Evolutionary conservation across 163 green algal genomes (phyloP).

Genomic region (Scenedesmus sp.): DNA sequence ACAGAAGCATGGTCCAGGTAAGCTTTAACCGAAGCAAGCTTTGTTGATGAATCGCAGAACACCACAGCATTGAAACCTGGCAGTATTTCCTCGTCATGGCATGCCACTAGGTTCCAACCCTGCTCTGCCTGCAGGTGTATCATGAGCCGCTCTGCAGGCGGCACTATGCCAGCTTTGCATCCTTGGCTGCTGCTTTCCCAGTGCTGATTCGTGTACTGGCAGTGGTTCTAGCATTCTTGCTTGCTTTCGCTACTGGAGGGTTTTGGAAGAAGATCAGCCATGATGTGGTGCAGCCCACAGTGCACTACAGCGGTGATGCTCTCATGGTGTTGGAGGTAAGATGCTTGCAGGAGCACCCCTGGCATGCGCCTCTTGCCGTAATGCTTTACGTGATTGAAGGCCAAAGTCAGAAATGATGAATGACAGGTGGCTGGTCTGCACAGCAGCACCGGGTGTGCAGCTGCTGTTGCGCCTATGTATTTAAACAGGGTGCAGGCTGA

Average conservation of each 20-base stretch:
- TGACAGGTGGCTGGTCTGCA: background rate
- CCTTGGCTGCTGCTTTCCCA: slow-evolving; percentile 50
- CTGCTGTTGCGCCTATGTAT: no score
- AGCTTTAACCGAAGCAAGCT: background rate
- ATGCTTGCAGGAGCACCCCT: background rate
- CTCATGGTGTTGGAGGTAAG: slow-evolving; percentile 68
- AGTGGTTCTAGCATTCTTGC: slow-evolving; percentile 60
- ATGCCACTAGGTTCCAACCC: background rate
- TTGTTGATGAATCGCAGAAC: no score
- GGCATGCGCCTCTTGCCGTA: background rate
- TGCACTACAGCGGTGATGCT: slow-evolving; percentile 66
- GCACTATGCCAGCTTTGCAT: slow-evolving; percentile 57
- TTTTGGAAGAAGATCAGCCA: slow-evolving; percentile 67
- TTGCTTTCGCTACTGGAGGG: slow-evolving; percentile 64
- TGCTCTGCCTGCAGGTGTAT: slow-evolving; percentile 59
- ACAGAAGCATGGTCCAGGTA: background rate
- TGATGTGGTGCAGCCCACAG: slow-evolving; percentile 57
- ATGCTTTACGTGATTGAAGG: background rate
- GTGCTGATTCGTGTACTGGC: slow-evolving; percentile 28
- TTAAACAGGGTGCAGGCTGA: no score
- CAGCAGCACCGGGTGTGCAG: no score
- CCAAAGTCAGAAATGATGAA: no score
- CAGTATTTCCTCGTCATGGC: background rate
- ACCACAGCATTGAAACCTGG: no score
- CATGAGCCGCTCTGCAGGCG: slow-evolving; percentile 62